A percentile compares a stretch with the other conserved stretches of the same genome.
These are phyloP conservation scores for Acephala macrosclerotiorum DNA, from an alignment of 2,329 filamentous ascomycete genomes.

Conservation along the genomic window DNA sequence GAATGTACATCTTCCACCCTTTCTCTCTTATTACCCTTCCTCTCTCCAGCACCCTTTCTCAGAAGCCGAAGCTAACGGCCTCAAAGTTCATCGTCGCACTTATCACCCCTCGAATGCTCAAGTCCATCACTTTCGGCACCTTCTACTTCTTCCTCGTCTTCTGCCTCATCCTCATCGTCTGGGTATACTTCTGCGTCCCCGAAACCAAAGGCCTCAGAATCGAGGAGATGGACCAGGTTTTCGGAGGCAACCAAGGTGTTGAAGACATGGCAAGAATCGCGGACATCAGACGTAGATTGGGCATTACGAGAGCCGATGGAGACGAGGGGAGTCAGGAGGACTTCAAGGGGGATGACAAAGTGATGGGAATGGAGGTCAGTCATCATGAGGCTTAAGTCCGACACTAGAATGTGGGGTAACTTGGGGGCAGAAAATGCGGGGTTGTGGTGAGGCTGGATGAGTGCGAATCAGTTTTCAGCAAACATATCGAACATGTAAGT, in stretches of 20 bases:
- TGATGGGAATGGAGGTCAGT: not conserved
- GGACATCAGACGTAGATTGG: slow-evolving; percentile 1
- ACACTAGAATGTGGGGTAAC: not conserved
- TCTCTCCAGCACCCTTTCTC: not conserved
- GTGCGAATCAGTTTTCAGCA: not conserved
- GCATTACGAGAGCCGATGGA: not conserved
- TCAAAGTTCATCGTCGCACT: slow-evolving; percentile 41
- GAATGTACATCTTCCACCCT: slow-evolving; percentile 22
- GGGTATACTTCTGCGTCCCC: slow-evolving; percentile 53
- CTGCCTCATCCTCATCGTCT: slow-evolving; percentile 48
- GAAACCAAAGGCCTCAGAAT: slow-evolving; percentile 58
- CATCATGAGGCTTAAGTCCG: slow-evolving; percentile 5
- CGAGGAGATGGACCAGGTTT: slow-evolving; percentile 58
- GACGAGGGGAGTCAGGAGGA: not conserved
- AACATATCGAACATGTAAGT: not conserved
- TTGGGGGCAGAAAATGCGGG: not conserved
- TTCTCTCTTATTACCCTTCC: not conserved
- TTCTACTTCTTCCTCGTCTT: slow-evolving; percentile 56
- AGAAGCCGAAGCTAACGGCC: not conserved
- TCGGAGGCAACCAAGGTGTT: slow-evolving; percentile 48
- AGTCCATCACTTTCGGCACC: slow-evolving; percentile 47
- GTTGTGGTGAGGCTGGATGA: not conserved
- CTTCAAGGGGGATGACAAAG: not conserved
- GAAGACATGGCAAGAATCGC: slow-evolving; percentile 29
- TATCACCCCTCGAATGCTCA: slow-evolving; percentile 43